Evolutionary conservation across 2,329 filamentous ascomycete species (phyloP).

Genomic region (Ploettnerulaceae sp.): DNA sequence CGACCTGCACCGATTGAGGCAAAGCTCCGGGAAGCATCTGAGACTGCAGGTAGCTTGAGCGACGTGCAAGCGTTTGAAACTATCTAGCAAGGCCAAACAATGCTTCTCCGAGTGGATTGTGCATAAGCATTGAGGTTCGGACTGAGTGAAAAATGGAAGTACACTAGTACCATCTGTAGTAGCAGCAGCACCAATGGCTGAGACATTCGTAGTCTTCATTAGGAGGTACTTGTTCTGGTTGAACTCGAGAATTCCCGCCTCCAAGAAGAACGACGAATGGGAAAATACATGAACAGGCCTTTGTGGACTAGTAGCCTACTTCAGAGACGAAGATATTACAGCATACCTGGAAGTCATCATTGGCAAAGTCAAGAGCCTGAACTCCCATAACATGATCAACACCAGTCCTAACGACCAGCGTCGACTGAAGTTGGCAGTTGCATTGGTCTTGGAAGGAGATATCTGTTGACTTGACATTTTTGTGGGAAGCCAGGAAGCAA

Average conservation of each 20-base stretch:
- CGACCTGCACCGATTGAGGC: not conserved
- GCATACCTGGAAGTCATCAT: constrained; percentile 15
- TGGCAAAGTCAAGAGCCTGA: constrained; percentile 1
- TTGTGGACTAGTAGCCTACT: not conserved
- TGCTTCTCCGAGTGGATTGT: not conserved
- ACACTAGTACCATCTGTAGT: constrained; percentile 3
- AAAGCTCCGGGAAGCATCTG: constrained; percentile 7
- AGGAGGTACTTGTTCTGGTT: constrained; percentile 38
- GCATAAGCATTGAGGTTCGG: constrained; percentile 15
- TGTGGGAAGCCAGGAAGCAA: constrained; percentile 45
- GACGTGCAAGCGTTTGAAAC: constrained; percentile 11
- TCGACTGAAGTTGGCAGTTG: not conserved
- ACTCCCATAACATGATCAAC: constrained; percentile 24
- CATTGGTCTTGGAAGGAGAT: not conserved
- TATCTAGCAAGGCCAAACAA: constrained; percentile 1
- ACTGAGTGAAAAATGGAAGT: constrained; percentile 7
- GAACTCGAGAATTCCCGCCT: constrained; percentile 47
- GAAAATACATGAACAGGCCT: constrained; percentile 49
- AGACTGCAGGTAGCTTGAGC: not conserved
- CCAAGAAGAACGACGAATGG: constrained; percentile 50
- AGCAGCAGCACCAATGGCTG: constrained; percentile 6
- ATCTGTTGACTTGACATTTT: not conserved
- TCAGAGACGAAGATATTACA: not conserved
- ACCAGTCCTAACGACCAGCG: constrained; percentile 20
- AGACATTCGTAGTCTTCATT: not conserved